These are phyloP conservation scores for Trypanosomatidae sp. DNA, from an alignment of 208 protist genomes.

Conservation along the genomic window DNA sequence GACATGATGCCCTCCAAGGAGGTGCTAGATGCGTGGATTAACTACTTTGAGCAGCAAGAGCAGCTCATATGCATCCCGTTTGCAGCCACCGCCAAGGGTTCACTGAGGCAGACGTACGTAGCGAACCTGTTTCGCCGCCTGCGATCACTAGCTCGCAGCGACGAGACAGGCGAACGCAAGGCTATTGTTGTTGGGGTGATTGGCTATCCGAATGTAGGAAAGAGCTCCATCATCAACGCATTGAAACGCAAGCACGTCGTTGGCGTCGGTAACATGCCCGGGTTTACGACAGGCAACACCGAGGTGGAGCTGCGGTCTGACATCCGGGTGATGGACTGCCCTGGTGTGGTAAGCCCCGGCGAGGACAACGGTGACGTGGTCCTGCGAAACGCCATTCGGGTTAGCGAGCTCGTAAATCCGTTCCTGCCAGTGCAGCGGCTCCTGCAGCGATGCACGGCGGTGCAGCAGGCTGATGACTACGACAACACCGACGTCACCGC, in stretches of 20 bases:
- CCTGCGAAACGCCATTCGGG: conserved; percentile 94
- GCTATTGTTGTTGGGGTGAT: conserved; percentile 97
- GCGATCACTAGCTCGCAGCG: conserved; percentile 82
- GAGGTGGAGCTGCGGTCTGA: conserved; percentile 96
- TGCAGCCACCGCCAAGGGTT: conserved; percentile 82
- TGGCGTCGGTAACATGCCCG: conserved; percentile 92
- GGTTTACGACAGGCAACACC: conserved; percentile 95
- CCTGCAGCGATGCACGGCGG: conserved; percentile 78
- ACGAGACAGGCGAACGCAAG: conserved; percentile 81
- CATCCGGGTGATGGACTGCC: conserved; percentile 97
- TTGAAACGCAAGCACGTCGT: conserved; percentile 95
- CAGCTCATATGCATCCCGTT: conserved; percentile 84
- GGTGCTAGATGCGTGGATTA: conserved; percentile 83
- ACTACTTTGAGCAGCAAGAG: conserved; percentile 86
- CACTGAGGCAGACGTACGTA: conserved; percentile 55
- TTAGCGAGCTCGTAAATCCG: conserved; percentile 94
- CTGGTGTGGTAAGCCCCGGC: conserved; percentile 94
- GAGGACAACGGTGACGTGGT: conserved; percentile 92
- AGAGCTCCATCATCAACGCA: conserved; percentile 97
- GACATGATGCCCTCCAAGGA: conserved; percentile 96
- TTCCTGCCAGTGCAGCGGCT: conserved; percentile 91
- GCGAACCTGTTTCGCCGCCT: conserved; percentile 90
- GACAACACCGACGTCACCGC: conserved; percentile 35
- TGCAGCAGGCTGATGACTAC: conserved; percentile 47
- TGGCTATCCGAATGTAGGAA: conserved; percentile 98